Percentiles rank a stretch among this genome's conserved stretches.
Evolutionary conservation across 257 asterid species (phyloP).

Genomic region (Orobanche coerulescens): DNA sequence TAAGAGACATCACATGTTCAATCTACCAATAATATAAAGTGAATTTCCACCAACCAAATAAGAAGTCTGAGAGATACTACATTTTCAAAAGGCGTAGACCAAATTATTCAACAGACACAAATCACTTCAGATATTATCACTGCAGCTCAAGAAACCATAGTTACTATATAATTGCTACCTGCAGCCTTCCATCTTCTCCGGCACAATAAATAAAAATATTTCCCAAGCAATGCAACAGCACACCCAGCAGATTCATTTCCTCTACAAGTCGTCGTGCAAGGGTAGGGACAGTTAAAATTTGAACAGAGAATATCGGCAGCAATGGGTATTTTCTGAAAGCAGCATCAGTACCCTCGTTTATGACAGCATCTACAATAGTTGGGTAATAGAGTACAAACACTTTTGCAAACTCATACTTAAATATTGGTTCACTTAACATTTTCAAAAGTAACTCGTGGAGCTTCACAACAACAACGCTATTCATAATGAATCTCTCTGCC

Average conservation of each 20-base stretch:
- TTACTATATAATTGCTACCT: conserved; percentile 42
- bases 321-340: conserved; percentile 51
- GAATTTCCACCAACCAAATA: conserved; percentile 1
- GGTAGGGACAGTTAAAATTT: conserved; percentile 84
- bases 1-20: background rate
- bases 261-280: conserved; percentile 83
- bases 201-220: conserved; percentile 51
- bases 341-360: conserved; percentile 47
- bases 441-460: conserved; percentile 84
- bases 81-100: background rate
- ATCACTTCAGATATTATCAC: conserved; percentile 5
- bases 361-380: conserved; percentile 45
- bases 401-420: conserved; percentile 89
- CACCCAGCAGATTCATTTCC: conserved; percentile 79
- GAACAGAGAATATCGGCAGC: conserved; percentile 82
- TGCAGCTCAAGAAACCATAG: background rate
- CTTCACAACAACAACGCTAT: conserved; percentile 40
- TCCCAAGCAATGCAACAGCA: conserved; percentile 70
- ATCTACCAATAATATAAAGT: background rate
- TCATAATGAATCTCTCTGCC: conserved; percentile 56
- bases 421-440: conserved; percentile 81
- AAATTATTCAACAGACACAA: background rate
- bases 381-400: conserved; percentile 79
- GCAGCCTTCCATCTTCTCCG: conserved; percentile 69
- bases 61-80: background rate